Base-by-base conservation (phyloP, 208 protist genomes). In the Crithidia thermophila region DNA sequence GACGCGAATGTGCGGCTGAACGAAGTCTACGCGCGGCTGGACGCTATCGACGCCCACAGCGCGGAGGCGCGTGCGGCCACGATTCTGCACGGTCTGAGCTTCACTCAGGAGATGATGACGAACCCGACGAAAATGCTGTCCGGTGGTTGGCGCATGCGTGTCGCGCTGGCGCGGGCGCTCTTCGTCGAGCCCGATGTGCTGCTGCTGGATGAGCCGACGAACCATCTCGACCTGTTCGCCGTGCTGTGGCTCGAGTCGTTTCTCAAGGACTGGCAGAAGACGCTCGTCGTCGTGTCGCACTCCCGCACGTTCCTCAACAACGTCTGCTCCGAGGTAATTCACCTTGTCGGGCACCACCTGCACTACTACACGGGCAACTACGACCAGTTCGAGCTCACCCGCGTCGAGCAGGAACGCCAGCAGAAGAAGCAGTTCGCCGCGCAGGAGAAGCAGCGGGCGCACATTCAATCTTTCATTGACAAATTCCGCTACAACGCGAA, bases 161-260 rank as follows among this genome's bases (percentile, higher is more conserved):
- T 99, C 28, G 87, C 97, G 6, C 89, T 99, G 4, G 98, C 98
- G 0, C 90, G 94, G 36, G 98, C 98, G 10, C 87, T 99, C 27
- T 99, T 99, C 77, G 88, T 98, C 25, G 84, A 96, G 73, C 98
- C 98, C 11, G 94, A 98, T 46, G 75, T 99, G 33, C 81, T 99
- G 34, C 83, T 99, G 28, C 83, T 99, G 5, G 98, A 99, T 82
- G 97, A 99, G 82, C 98, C 98, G 9, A 99, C 98, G 10, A 99
- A 99, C 82, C 98, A 99, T 62, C 85, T 99, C 1, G 98, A 99
- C 79, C 75, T 99, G 20, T 95, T 98, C 74, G 98, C 98, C 8
- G 95, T 98, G 47, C 82, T 99, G 40, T 99, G 98, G 98, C 88
- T 99, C 8, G 97, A 99, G 84, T 85, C 94, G 39, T 99, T 99